Evolutionary conservation across 2,329 filamentous ascomycete species (phyloP), one percentile per base, ranked within the genome.

Genomic region (Fusarium sp.): DNA sequence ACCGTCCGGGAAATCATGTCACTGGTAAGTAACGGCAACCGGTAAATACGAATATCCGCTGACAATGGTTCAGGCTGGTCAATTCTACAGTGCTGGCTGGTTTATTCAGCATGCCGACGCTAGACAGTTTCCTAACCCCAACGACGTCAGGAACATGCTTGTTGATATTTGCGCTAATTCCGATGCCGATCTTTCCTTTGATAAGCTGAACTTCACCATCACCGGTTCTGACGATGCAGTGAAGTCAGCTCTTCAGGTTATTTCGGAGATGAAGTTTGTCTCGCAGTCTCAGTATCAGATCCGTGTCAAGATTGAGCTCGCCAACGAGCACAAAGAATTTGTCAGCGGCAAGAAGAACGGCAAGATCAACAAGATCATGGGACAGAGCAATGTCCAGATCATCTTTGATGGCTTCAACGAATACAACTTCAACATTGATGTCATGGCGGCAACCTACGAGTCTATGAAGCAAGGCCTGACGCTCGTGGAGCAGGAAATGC

Each of bases 301-400:
- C 78, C 90, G 95, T 58, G 95, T 99, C 77, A 98, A 98, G 85
- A 97, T 99, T 68, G 96, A 99, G 84, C 91, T 99, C 58, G 96
- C 96, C 76, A 98, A 98, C 77, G 96, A 99, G 83, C 96, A 99
- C 85, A 99, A 99, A 81, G 96, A 99, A 78, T 99, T 99, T 78
- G 96, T 99, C 59, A 98, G 95, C 74, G 96, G 96, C 73, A 99
- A 99, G 86, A 99, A 99, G 86, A 99, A 99, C 75, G 96, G 96
- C 81, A 99, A 99, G 84, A 99, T 99, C 81, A 99, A 99, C 86
- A 99, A 99, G 86, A 99, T 99, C 76, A 99, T 99, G 96, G 96
- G 95, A 24, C 95, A 98, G 81, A 98, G 95, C 86, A 98, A 97
- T 74, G 96, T 99, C 14, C 96, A 99, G 81, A 98, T 99, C 76